These are phyloP conservation scores for Oryza glumipatula DNA, from an alignment of 176 grass and related monocot species.

Conservation along the genomic window DNA sequence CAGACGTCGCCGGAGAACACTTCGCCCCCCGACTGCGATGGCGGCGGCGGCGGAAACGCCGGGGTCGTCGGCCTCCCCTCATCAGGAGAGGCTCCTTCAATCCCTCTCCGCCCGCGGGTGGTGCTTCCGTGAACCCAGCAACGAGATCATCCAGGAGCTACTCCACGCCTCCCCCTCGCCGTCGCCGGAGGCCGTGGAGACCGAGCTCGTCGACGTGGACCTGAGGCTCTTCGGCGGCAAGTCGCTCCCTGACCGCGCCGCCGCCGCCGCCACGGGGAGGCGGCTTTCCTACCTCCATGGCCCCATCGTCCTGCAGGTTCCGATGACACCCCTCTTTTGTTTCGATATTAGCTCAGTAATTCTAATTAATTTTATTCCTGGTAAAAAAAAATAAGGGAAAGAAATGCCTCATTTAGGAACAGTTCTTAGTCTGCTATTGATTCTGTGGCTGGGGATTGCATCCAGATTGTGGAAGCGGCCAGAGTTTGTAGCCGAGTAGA, in stretches of 20 bases:
- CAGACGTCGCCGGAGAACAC: conserved; percentile 22
- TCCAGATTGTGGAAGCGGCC: neutral
- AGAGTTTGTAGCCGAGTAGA: neutral
- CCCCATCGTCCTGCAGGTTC: conserved; percentile 73
- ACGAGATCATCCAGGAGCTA: conserved; percentile 52
- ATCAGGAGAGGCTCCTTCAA: conserved; percentile 40
- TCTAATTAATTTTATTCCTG: neutral
- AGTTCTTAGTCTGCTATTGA: neutral
- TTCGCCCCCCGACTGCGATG: neutral
- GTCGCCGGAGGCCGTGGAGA: conserved; percentile 59
- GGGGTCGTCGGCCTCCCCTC: neutral
- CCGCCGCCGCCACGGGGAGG: conserved; percentile 36
- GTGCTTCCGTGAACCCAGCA: conserved; percentile 54
- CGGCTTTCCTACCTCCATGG: conserved; percentile 66
- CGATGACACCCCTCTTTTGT: neutral
- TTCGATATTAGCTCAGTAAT: neutral
- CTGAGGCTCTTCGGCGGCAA: conserved; percentile 65
- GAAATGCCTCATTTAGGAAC: neutral
- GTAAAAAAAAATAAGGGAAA: neutral
- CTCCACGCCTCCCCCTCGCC: conserved; percentile 41
- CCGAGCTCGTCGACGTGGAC: conserved; percentile 72
- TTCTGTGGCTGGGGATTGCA: neutral
- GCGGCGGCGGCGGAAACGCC: conserved; percentile 20
- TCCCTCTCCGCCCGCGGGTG: conserved; percentile 61
- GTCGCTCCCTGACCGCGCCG: conserved; percentile 54